Evolutionary conservation across 495 filamentous ascomycete species (phyloP), one percentile per base, ranked within the genome.

Genomic region (Hypoxylon fuscum): DNA sequence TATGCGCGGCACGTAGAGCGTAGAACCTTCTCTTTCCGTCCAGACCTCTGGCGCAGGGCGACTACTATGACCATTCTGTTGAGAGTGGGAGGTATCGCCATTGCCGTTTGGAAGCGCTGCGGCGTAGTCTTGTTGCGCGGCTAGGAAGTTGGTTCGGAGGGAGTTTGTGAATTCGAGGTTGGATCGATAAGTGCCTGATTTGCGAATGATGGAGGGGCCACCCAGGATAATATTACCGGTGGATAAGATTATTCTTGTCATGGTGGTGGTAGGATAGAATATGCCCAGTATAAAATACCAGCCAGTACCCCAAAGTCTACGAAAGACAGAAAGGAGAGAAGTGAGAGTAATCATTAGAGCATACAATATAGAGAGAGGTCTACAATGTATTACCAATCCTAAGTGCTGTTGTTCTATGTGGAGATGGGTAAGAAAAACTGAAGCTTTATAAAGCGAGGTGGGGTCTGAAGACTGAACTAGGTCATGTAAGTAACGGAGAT

Each of bases 201-300:
- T 90, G 31, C 90, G 87, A 63, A 96, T 88, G 64, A 95, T 88
- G 44, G 92, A 90, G 64, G 89, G 87, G 32, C 88, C 87, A 59
- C 82, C 86, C 53, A 83, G 85, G 79, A 96, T 90, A 66, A 97
- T 87, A 81, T 97, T 97, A 56, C 90, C 93, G 42, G 92, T 96
- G 29, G 91, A 96, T 54, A 97, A 86, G 40, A 96, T 87, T 75
- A 97, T 81, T 79, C 91, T 90, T 79, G 86, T 86, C 79, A 88
- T 91, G 15, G 62, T 53, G 34, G 25, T 51, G 55, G 38, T 21
- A 29, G 20, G 22, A 15, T 11, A 40, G 31, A 18, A 62, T 51
- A 12, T 31, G 43, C 37, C 38, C 17, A 45, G 57, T 38, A 48
- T 51, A 20, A 55, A 25, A 27, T 55, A 45, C 32, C 12, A 34